phyloP scores from a whole-genome alignment of 202 grass and related monocot species.

The Digitaria exilis region DNA sequence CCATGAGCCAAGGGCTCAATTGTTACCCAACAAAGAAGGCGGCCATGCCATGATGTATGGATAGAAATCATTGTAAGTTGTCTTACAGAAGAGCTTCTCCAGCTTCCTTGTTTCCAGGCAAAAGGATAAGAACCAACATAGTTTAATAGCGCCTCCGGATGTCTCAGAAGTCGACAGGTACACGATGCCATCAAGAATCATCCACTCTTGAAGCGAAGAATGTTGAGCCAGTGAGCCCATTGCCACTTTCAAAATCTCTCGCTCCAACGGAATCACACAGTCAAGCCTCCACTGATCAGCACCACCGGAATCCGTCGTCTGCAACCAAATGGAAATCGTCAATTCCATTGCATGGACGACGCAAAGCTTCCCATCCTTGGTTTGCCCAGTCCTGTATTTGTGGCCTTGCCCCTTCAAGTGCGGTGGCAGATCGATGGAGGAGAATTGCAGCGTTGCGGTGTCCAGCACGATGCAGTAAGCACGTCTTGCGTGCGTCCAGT shows the following conservation, averaged over 20 bases:
- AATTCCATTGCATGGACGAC: background rate
- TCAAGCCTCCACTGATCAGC: background rate
- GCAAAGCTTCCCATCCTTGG: conserved; percentile 9
- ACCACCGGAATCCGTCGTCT: background rate
- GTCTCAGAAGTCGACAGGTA: background rate
- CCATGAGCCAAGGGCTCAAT: background rate
- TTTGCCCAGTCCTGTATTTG: background rate
- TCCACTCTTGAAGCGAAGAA: background rate
- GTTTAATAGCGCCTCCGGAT: background rate
- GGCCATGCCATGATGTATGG: background rate
- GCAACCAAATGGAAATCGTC: background rate
- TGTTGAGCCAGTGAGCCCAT: background rate
- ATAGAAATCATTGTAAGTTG: too few relatives aligned
- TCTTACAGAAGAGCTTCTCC: background rate
- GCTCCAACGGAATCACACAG: background rate
- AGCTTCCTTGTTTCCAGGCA: background rate
- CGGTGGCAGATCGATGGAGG: background rate
- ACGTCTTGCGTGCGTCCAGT: background rate
- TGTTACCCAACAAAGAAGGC: background rate
- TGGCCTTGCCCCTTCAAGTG: background rate
- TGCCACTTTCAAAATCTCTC: background rate
- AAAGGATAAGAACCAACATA: conserved; percentile 1
- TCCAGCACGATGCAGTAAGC: background rate
- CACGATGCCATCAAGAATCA: background rate
- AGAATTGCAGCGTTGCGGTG: conserved; percentile 7